Conservation (phyloP, 495 filamentous ascomycete genomes). For the Podospora anserina region DNA sequence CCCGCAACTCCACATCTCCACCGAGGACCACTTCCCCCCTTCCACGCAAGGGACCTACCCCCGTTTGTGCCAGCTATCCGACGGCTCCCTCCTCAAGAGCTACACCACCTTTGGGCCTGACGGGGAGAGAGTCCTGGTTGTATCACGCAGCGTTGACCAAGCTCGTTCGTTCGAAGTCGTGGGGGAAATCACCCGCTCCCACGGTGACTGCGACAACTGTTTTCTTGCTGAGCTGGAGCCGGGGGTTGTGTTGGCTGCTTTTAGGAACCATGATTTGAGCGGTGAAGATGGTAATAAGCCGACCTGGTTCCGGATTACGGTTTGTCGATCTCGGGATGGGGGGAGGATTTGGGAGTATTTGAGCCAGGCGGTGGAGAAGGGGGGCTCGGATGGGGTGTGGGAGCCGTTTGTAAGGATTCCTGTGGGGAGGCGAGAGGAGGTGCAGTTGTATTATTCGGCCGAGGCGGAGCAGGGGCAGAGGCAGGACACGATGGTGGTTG, state of each 20-base stretch:
- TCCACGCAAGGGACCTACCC: conserved; percentile 47
- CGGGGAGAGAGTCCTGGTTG: conserved; percentile 25
- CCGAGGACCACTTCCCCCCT: background rate
- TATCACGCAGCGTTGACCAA: background rate
- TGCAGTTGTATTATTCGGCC: conserved; percentile 55
- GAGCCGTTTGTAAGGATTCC: conserved; percentile 42
- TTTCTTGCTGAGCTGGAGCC: background rate
- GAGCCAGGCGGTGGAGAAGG: background rate
- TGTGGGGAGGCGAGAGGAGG: conserved; percentile 42
- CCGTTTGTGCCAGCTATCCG: conserved; percentile 45
- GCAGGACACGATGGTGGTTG: conserved; percentile 58
- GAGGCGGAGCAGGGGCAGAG: conserved; percentile 31
- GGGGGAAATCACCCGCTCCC: background rate
- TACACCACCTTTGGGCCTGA: conserved; percentile 41
- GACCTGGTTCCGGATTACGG: background rate
- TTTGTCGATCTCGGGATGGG: background rate
- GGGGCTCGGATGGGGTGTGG: background rate
- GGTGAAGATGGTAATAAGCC: background rate
- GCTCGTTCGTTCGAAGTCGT: background rate
- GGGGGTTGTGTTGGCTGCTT: background rate
- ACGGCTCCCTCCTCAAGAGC: conserved; percentile 46
- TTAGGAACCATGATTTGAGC: background rate
- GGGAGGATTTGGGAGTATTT: background rate
- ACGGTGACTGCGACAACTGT: background rate
- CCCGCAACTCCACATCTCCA: background rate